Conservation (phyloP, 2,329 filamentous ascomycete species). For the Gaeumannomyces sp. region DNA sequence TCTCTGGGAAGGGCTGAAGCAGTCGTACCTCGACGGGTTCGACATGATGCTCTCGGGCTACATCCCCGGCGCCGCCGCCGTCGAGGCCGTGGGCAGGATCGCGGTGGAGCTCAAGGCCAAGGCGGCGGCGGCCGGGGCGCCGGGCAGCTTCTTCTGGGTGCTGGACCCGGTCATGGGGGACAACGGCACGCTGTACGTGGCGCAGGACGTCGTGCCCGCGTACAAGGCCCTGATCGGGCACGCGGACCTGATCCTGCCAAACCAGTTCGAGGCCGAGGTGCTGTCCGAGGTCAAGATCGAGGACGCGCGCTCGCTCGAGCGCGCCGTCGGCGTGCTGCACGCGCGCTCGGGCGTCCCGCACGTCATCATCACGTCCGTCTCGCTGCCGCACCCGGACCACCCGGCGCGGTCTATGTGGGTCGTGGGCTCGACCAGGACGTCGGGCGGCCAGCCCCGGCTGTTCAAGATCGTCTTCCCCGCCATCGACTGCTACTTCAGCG, state of each 20-base stretch:
- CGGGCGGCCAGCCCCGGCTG: conserved; percentile 61
- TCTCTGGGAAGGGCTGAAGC: conserved; percentile 76
- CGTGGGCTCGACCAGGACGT: conserved; percentile 68
- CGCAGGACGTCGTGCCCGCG: conserved; percentile 82
- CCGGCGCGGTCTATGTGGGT: conserved; percentile 55
- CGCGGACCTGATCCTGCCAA: conserved; percentile 88
- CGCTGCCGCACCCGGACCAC: conserved; percentile 51
- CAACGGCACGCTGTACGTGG: conserved; percentile 85
- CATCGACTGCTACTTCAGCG: conserved; percentile 90
- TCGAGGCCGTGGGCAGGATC: conserved; percentile 79
- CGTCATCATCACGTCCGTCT: conserved; percentile 86
- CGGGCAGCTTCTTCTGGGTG: conserved; percentile 90
- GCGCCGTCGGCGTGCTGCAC: conserved; percentile 74
- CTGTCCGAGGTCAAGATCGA: conserved; percentile 80
- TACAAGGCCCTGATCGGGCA: conserved; percentile 75
- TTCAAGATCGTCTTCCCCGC: conserved; percentile 84
- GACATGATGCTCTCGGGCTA: conserved; percentile 95
- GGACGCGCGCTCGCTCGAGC: conserved; percentile 64
- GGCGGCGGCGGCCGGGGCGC: conserved; percentile 41
- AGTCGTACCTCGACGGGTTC: conserved; percentile 81
- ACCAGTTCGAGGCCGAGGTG: conserved; percentile 95
- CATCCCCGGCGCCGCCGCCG: conserved; percentile 77
- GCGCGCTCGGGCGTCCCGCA: conserved; percentile 71
- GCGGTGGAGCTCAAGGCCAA: conserved; percentile 71
- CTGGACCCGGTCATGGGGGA: conserved; percentile 98